These are phyloP conservation scores for Epichloe sylvatica DNA, from an alignment of 2,329 filamentous ascomycete species.

Conservation along the genomic window DNA sequence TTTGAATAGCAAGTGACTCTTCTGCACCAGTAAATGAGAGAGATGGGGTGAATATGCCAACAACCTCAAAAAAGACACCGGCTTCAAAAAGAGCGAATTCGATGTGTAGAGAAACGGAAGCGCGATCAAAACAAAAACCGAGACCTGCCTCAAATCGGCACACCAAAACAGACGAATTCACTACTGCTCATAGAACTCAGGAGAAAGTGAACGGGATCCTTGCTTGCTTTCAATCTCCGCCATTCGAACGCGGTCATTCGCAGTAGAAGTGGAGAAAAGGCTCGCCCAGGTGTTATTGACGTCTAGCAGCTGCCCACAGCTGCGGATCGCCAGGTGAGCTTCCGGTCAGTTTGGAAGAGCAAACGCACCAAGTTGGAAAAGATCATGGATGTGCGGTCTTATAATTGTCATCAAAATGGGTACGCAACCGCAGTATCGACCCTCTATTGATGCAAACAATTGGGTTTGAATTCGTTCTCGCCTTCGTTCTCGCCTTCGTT, in stretches of 20 bases:
- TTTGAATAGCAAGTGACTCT: background rate
- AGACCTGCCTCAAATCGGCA: background rate
- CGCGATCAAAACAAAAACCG: background rate
- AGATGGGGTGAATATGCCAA: background rate
- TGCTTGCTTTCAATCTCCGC: background rate
- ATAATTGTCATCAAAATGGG: no score
- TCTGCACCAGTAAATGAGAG: background rate
- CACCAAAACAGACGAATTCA: background rate
- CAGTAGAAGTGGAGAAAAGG: background rate
- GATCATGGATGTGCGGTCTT: background rate
- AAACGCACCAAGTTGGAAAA: background rate
- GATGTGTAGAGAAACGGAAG: no score
- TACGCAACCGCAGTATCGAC: background rate
- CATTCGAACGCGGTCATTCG: background rate
- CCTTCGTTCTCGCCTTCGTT: no score
- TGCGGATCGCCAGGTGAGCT: background rate
- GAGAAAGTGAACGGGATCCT: background rate
- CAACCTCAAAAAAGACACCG: background rate
- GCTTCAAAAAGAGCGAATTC: background rate
- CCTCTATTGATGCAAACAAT: no score
- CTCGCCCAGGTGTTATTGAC: background rate
- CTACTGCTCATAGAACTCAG: background rate
- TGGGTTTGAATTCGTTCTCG: no score
- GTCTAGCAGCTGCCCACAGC: background rate
- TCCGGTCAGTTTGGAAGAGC: background rate